Conservation (phyloP, 2,329 filamentous ascomycete genomes). For the Tetracladium maxilliforme region DNA sequence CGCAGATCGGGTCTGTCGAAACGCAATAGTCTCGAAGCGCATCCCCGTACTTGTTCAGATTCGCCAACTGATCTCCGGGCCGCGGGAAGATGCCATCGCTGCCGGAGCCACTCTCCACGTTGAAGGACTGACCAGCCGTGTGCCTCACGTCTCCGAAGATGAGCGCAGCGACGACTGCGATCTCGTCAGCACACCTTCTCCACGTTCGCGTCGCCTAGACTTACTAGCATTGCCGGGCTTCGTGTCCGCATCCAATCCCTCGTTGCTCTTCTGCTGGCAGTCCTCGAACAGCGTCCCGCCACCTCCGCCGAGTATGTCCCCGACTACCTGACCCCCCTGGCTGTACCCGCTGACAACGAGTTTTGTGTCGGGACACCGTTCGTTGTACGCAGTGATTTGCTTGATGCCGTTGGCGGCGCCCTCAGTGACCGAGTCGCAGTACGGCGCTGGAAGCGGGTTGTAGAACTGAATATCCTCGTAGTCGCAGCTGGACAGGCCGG, state of each 20-base stretch:
- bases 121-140: no score
- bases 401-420: slow-evolving; percentile 17
- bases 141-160: no score
- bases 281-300: slow-evolving; percentile 17
- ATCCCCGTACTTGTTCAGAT: slow-evolving; percentile 12
- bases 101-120: no score
- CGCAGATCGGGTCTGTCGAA: slow-evolving; percentile 22
- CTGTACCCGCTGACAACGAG: slow-evolving; percentile 25
- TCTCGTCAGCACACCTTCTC: no score
- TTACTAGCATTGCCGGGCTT: slow-evolving; percentile 18
- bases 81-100: slow-evolving; percentile 14
- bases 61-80: slow-evolving; percentile 12
- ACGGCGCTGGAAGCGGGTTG: slow-evolving; percentile 13
- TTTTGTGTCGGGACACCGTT: slow-evolving; percentile 21
- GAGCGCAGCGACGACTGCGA: slow-evolving; percentile 16
- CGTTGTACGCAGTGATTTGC: slow-evolving; percentile 23
- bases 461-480: slow-evolving; percentile 17
- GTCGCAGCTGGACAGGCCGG: slow-evolving; percentile 12
- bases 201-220: slow-evolving; percentile 7
- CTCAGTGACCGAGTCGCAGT: slow-evolving; percentile 20
- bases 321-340: slow-evolving; percentile 22
- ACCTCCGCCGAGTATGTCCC: slow-evolving; percentile 19
- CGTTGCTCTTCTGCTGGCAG: slow-evolving; percentile 11
- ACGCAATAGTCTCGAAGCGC: slow-evolving; percentile 19
- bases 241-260: slow-evolving; percentile 12